Percentiles rank a stretch among this genome's conserved stretches.
phyloP scores from a whole-genome alignment of 2,329 filamentous ascomycete species.

The Apiospora arundinis region DNA sequence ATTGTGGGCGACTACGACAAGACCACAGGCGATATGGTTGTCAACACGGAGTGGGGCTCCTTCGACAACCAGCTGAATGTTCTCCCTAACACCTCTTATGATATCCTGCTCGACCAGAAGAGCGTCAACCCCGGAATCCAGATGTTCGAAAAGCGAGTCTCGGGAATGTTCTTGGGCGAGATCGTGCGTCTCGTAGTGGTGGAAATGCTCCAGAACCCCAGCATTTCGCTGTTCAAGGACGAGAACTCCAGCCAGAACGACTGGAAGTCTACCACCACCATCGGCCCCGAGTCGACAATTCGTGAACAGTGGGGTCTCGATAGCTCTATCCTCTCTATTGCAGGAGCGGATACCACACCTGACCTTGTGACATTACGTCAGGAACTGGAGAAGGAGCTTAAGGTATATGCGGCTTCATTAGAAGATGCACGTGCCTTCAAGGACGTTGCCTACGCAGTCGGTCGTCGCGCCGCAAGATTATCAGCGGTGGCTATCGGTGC shows the following conservation, averaged over 20 bases:
- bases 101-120: constrained; percentile 76
- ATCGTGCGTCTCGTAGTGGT: constrained; percentile 82
- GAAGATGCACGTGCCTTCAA: constrained; percentile 92
- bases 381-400: constrained; percentile 77
- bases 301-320: constrained; percentile 88
- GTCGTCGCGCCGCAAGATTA: constrained; percentile 85
- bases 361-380: constrained; percentile 77
- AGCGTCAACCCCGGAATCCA: constrained; percentile 93
- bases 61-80: constrained; percentile 95
- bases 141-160: constrained; percentile 99
- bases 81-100: constrained; percentile 84
- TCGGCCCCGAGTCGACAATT: constrained; percentile 70
- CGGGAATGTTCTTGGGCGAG: constrained; percentile 97
- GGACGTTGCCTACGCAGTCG: constrained; percentile 80
- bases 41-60: constrained; percentile 98
- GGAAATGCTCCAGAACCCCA: constrained; percentile 71
- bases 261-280: constrained; percentile 71
- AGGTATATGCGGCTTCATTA: constrained; percentile 75
- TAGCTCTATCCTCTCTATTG: constrained; percentile 86
- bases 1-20: constrained; percentile 74
- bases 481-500: constrained; percentile 88
- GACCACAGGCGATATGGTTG: constrained; percentile 90
- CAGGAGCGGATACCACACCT: constrained; percentile 78
- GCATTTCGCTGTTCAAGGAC: constrained; percentile 76
- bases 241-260: constrained; percentile 75